A percentile compares a stretch with the other conserved stretches of the same genome.
Conservation (phyloP, 2,329 filamentous ascomycete genomes). For the Microcyclospora tardicrescens region DNA sequence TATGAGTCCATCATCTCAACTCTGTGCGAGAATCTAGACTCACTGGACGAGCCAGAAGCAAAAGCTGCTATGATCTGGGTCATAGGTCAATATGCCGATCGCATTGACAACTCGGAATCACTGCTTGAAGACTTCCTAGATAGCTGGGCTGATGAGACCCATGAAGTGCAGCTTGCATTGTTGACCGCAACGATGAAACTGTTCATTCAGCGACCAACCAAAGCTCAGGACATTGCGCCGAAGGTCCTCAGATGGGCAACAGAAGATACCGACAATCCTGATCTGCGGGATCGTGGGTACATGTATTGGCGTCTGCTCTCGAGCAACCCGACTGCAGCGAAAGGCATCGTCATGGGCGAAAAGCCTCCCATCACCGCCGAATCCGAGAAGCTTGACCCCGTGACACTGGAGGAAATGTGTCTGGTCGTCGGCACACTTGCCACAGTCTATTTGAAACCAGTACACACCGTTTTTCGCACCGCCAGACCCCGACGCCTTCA, state of each 20-base stretch:
- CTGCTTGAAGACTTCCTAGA: constrained; percentile 91
- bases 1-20: constrained; percentile 97
- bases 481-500: constrained; percentile 67
- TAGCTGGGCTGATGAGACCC: constrained; percentile 83
- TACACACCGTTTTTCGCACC: constrained; percentile 89
- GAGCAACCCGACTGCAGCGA: constrained; percentile 77
- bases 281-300: constrained; percentile 88
- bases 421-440: constrained; percentile 90
- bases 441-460: constrained; percentile 94
- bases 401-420: constrained; percentile 92
- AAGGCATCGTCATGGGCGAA: constrained; percentile 86
- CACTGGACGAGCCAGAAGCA: constrained; percentile 89
- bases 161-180: constrained; percentile 88
- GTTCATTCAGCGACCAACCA: constrained; percentile 92
- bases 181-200: constrained; percentile 94
- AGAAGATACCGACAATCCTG: constrained; percentile 97
- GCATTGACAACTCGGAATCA: constrained; percentile 92
- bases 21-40: constrained; percentile 90
- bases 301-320: constrained; percentile 99
- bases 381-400: constrained; percentile 81
- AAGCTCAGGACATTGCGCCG: constrained; percentile 83
- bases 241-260: constrained; percentile 97
- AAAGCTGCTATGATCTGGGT: constrained; percentile 99
- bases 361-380: constrained; percentile 95
- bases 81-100: constrained; percentile 92